Base-by-base conservation (phyloP, 768 basidiomycete species). In the Mycena pura region DNA sequence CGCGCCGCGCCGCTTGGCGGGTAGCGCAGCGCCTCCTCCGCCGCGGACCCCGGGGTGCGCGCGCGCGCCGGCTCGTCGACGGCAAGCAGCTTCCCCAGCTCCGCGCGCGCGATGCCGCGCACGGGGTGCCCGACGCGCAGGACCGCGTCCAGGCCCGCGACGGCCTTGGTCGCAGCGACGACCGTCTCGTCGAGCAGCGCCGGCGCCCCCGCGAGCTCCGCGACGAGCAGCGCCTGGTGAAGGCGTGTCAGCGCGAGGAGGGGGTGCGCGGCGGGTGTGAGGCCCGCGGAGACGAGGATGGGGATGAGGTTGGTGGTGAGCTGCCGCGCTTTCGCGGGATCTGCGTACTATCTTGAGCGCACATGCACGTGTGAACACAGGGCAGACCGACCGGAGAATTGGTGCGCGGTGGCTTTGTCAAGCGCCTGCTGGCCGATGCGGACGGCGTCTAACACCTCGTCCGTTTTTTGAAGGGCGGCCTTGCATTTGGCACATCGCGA, bases 21-120 rank as follows among this genome's bases (percentile, higher is more conserved):
- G 70, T 87, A 92, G 0, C 70, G 36, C 15, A 66, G 57, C 13
- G 57, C 62, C 24, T 36, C 70, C 22, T 55, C 64, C 28, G 52
- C 63, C 21, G 31, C 69, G 17, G 67, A 63, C 41, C 41, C 53
- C 40, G 43, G 70, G 45, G 40, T 60, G 54, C 17, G 65, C 62
- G 86, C n/a, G n/a, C n/a, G 84, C 3, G 74, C 72, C 0, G 87
- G 88, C 69, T 93, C 92, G 66, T 94, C 91, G 0, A 94, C 89
- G 0, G 86, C 85, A 6, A 95, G 79, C 7, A 95, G 76, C 75
- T 94, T 95, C 0, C 91, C 93, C 6, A 93, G 78, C 71, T 96
- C 94, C 3, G 89, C 87, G 8, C 89, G 76, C 5, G 90, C 86
- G 22, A 96, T 77, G 0, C 85, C 92, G 1, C 91, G 82, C 1